Evolutionary conservation across 306 rosid genomes (phyloP).

Genomic region (Macrotyloma uniflorum): DNA sequence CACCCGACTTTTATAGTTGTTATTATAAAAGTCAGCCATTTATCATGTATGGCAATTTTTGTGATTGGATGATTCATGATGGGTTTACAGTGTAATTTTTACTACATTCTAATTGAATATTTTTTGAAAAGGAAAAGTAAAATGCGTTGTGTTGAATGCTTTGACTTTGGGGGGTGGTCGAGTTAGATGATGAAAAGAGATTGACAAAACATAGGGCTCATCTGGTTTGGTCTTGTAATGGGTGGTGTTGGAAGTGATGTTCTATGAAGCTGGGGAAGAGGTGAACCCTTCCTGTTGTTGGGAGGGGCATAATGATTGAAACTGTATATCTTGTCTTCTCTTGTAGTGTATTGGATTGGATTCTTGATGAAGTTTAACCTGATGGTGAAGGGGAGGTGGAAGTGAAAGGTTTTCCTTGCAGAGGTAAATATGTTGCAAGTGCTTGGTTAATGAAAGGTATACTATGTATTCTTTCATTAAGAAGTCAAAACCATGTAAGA

Average conservation of each 20-base stretch:
- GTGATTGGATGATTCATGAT: background rate
- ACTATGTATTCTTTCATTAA: background rate
- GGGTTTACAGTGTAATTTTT: background rate
- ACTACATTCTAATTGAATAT: background rate
- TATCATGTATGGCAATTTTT: background rate
- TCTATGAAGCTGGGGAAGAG: background rate
- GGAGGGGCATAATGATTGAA: conserved; percentile 19
- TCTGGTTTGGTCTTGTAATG: conserved; percentile 18
- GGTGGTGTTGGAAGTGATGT: conserved; percentile 2
- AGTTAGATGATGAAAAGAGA: conserved; percentile 20
- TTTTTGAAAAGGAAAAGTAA: background rate
- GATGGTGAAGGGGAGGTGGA: conserved; percentile 7
- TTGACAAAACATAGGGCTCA: background rate
- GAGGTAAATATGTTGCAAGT: background rate
- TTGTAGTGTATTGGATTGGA: background rate
- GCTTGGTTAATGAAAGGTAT: background rate
- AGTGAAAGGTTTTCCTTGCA: conserved; percentile 13
- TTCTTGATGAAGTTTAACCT: background rate
- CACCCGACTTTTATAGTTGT: background rate
- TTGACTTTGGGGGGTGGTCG: conserved; percentile 22
- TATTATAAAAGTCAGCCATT: background rate
- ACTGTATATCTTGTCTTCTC: background rate
- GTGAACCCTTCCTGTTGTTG: background rate
- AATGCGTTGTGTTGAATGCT: conserved; percentile 17
- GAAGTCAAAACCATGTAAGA: background rate